Evolutionary conservation across 768 basidiomycete genomes (phyloP), one percentile per base, ranked within the genome.

Genomic region (Xerocomellus amylosporus): DNA sequence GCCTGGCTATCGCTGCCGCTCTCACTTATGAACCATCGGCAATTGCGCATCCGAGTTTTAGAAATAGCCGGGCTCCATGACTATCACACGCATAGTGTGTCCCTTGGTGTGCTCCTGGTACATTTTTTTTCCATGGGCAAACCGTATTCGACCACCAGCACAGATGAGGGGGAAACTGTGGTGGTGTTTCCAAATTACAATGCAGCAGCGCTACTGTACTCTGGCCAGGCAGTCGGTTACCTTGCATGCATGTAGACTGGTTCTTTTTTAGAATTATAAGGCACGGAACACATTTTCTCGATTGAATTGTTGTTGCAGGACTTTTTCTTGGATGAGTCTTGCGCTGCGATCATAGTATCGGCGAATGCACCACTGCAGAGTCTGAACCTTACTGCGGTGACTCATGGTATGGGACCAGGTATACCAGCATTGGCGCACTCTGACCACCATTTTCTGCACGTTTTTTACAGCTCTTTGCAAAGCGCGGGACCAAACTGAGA

Each of bases 31-130:
- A 45, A 54, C 58, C 54, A 37, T 53, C 20, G 12, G 45, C 45
- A 31, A 12, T 26, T 19, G 57, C 53, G 56, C 64, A 61, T 55
- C 58, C 55, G 36, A 62, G 59, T 46, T 54, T 51, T 28, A 20
- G 31, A 41, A n/a, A 51, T 67, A 66, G 64, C 64, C 65, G 55
- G 62, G 42, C 60, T 55, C 19, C 49, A 38, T 66, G 64, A 66
- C 65, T 66, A 66, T 66, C 53, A 54, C 65, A 66, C 64, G 65
- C 59, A 66, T 50, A 55, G 65, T 66, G 64, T 60, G 55, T 41
- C 31, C 46, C 52, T 57, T 37, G 62, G 53, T 64, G 62, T 64
- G 56, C 56, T 47, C 61, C 40, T 49, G 54, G 62, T 64, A 45
- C 42, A 46, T 56, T 33, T 30, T 2, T 31, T 42, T 39, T 22